Conservation (phyloP, 2,329 filamentous ascomycete species). For the Zymoseptoria pseudotritici region DNA sequence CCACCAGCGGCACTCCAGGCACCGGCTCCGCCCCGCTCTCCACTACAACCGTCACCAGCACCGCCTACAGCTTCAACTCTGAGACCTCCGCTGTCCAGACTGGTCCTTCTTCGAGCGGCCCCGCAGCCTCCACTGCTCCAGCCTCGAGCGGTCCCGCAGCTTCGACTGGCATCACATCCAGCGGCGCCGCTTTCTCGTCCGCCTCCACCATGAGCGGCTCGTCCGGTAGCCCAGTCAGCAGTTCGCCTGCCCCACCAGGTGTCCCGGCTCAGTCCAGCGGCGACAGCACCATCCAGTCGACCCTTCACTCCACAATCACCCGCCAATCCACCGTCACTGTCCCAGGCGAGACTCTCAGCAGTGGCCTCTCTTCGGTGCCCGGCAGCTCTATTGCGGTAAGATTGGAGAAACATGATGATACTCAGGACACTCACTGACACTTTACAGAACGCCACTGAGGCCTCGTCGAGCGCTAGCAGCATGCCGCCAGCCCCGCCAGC, state of each 20-base stretch:
- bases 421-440: not conserved
- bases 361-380: not conserved
- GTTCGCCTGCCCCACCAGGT: not conserved
- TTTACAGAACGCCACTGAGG: not conserved
- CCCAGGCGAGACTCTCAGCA: constrained; percentile 2
- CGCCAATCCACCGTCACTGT: constrained; percentile 2
- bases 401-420: not conserved
- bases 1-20: constrained; percentile 1
- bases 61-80: not conserved
- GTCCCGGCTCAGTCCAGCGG: not conserved
- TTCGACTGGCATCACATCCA: not conserved
- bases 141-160: not conserved
- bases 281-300: not conserved
- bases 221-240: not conserved
- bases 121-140: not conserved
- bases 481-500: not conserved
- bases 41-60: constrained; percentile 1
- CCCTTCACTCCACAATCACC: not conserved
- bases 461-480: not conserved
- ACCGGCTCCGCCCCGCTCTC: constrained; percentile 1
- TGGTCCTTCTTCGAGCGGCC: not conserved
- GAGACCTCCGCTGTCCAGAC: not conserved
- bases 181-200: not conserved
- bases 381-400: constrained; percentile 2
- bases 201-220: not conserved